Percentiles rank a stretch among this genome's conserved stretches.
Conservation (phyloP, 768 basidiomycete genomes). For the Botryobasidium botryosum region DNA sequence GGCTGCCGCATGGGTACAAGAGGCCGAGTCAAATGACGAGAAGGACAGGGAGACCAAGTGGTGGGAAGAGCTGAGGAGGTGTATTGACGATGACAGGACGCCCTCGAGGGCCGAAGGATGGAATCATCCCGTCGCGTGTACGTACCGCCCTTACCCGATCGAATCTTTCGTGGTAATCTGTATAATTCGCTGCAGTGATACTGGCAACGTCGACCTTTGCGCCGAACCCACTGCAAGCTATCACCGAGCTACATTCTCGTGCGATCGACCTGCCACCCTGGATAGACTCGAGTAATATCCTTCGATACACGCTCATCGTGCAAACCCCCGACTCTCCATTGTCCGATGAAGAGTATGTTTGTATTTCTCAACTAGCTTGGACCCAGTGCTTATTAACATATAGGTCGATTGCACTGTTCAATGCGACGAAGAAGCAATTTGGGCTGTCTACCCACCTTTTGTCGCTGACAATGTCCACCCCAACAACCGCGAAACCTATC, state of each 20-base stretch:
- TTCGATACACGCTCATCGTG: slow-evolving; percentile 62
- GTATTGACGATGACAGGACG: slow-evolving; percentile 58
- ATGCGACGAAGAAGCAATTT: slow-evolving; percentile 77
- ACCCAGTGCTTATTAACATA: not conserved
- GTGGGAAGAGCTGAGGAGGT: slow-evolving; percentile 74
- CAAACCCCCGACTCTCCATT: slow-evolving; percentile 46
- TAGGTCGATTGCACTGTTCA: slow-evolving; percentile 64
- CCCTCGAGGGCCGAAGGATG: slow-evolving; percentile 60
- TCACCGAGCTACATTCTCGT: slow-evolving; percentile 57
- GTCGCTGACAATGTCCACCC: slow-evolving; percentile 28
- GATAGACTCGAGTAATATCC: slow-evolving; percentile 56
- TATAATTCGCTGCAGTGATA: slow-evolving; percentile 38
- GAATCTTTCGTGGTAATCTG: slow-evolving; percentile 1
- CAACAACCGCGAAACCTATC: slow-evolving; percentile 20
- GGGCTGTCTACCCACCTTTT: slow-evolving; percentile 64
- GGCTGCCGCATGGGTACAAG: slow-evolving; percentile 54
- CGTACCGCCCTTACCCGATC: slow-evolving; percentile 19
- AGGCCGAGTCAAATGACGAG: slow-evolving; percentile 33
- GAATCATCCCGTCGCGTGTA: slow-evolving; percentile 76
- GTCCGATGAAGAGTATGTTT: slow-evolving; percentile 54
- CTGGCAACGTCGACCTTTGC: slow-evolving; percentile 68
- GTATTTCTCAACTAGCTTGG: slow-evolving; percentile 6
- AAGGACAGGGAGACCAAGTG: slow-evolving; percentile 28
- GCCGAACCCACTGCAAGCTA: slow-evolving; percentile 63
- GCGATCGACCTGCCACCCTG: slow-evolving; percentile 53